A percentile compares a stretch with the other conserved stretches of the same genome.
phyloP scores from a whole-genome alignment of 2,329 filamentous ascomycete species.

The Aspergillus felis region DNA sequence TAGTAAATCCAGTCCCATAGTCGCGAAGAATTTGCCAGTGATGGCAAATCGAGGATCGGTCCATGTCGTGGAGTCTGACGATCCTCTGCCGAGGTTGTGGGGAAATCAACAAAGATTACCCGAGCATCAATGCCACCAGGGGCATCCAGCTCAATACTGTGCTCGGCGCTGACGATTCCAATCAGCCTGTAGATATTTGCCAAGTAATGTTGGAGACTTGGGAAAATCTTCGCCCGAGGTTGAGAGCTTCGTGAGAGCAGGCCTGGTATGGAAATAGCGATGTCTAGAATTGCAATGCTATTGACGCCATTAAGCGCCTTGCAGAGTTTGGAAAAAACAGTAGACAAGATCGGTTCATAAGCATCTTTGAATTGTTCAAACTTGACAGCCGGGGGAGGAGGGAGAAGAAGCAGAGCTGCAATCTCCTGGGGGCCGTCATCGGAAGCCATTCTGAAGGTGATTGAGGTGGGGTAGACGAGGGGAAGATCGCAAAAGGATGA shows the following conservation, averaged over 20 bases:
- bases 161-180: constrained; percentile 64
- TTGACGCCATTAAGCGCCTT: constrained; percentile 26
- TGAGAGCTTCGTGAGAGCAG: constrained; percentile 51
- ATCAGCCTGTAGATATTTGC: constrained; percentile 75
- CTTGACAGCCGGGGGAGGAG: constrained; percentile 56
- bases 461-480: constrained; percentile 2
- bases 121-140: constrained; percentile 71
- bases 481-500: neutral
- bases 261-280: constrained; percentile 62
- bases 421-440: constrained; percentile 14
- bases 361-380: constrained; percentile 52
- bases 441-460: constrained; percentile 18
- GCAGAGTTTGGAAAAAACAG: constrained; percentile 51
- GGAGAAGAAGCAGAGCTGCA: constrained; percentile 56
- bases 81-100: constrained; percentile 10
- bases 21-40: constrained; percentile 41
- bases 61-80: constrained; percentile 33
- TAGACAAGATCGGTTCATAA: constrained; percentile 57
- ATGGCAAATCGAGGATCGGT: constrained; percentile 48
- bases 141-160: constrained; percentile 60
- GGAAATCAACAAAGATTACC: constrained; percentile 67
- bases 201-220: constrained; percentile 67
- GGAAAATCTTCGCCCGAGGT: constrained; percentile 59
- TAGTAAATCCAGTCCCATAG: constrained; percentile 31
- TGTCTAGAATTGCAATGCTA: constrained; percentile 46